Conservation (phyloP, 78 protist species). For the Isochrysis galbana region DNA sequence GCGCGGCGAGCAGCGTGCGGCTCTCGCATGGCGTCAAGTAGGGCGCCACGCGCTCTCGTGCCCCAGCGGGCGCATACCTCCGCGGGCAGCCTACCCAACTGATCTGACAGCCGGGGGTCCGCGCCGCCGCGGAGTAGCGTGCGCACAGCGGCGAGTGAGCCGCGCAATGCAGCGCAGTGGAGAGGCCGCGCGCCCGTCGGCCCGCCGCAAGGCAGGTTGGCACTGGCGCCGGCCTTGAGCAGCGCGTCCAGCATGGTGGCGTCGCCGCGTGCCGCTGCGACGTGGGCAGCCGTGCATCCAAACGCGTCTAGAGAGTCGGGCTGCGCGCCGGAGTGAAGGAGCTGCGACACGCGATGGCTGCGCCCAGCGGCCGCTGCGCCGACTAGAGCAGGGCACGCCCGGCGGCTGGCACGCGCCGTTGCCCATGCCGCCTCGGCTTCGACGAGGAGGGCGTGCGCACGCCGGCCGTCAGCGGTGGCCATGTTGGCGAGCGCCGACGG, state of each 20-base stretch:
- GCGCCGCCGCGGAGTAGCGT: neutral
- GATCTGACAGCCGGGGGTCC: neutral
- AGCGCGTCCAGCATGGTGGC: neutral
- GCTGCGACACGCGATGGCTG: neutral
- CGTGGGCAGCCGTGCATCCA: neutral
- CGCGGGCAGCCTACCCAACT: neutral
- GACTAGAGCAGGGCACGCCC: neutral
- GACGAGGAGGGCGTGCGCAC: neutral
- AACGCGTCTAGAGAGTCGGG: neutral
- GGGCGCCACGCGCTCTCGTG: neutral
- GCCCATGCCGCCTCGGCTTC: neutral
- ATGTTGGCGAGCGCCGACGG: neutral
- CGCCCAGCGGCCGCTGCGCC: neutral
- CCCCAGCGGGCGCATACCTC: neutral
- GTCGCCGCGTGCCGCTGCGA: neutral
- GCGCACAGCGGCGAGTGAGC: neutral
- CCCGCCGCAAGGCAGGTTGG: neutral
- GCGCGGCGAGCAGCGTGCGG: too few species aligned
- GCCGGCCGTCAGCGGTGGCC: neutral
- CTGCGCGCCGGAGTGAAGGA: neutral
- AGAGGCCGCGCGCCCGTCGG: neutral
- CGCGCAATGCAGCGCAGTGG: neutral
- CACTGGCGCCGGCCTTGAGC: neutral
- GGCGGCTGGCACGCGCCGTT: neutral
- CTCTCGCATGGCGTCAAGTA: neutral